A percentile compares a stretch with the other conserved stretches of the same genome.
Conservation (phyloP, 225 moss, liverwort and hornwort genomes). For the Climacium dendroides region DNA sequence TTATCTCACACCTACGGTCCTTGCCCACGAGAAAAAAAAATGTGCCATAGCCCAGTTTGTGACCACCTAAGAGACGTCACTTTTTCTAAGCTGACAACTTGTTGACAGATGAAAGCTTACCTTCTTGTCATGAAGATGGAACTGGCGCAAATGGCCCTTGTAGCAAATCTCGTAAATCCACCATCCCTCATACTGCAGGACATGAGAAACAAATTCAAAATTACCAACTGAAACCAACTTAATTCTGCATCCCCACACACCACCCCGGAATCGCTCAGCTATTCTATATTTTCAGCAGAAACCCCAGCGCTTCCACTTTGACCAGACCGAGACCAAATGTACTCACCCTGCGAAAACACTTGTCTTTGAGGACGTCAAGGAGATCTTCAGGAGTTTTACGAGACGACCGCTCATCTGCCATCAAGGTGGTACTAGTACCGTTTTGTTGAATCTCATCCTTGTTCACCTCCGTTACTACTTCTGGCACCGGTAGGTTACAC, state of each 20-base stretch:
- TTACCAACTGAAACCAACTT: neutral
- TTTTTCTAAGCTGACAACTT: neutral
- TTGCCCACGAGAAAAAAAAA: neutral
- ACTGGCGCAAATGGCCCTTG: constrained; percentile 62
- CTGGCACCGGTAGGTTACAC: constrained; percentile 62
- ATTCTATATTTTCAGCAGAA: neutral
- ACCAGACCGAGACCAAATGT: neutral
- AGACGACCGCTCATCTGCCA: constrained; percentile 50
- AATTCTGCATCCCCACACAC: neutral
- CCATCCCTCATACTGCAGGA: constrained; percentile 80
- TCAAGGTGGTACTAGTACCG: constrained; percentile 47
- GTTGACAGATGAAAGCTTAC: neutral
- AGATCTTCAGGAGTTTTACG: constrained; percentile 90
- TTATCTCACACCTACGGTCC: neutral
- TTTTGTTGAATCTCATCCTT: constrained; percentile 43
- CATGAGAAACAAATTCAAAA: neutral
- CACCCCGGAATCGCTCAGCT: neutral
- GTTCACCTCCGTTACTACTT: constrained; percentile 13
- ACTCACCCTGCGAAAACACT: constrained; percentile 53
- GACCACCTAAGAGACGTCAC: neutral
- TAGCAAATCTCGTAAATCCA: constrained; percentile 86
- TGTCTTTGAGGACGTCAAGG: constrained; percentile 54
- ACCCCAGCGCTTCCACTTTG: neutral
- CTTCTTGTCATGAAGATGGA: constrained; percentile 61
- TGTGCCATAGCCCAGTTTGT: neutral